Conservation (phyloP, 495 filamentous ascomycete genomes). For the Trichoderma gamsii region DNA sequence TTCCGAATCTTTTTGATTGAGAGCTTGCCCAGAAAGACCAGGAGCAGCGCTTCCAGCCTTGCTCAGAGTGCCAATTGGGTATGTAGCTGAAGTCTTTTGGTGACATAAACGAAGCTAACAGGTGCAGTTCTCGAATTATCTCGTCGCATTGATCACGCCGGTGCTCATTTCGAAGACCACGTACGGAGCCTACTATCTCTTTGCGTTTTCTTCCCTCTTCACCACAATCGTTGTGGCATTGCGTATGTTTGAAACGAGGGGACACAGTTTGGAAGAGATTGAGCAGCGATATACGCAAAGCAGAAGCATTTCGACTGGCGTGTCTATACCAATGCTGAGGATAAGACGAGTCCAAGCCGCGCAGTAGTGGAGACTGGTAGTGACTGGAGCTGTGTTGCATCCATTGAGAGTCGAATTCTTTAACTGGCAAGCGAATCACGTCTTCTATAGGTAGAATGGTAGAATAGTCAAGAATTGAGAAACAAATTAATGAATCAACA, state of each 20-base stretch:
- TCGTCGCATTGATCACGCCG: constrained; percentile 60
- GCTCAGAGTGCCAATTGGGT: constrained; percentile 49
- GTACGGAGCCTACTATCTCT: constrained; percentile 58
- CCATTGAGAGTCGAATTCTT: background rate
- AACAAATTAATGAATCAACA: background rate
- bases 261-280: constrained; percentile 52
- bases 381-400: background rate
- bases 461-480: background rate
- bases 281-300: constrained; percentile 25
- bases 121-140: constrained; percentile 43
- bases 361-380: background rate
- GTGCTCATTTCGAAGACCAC: constrained; percentile 50
- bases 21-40: constrained; percentile 50
- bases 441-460: background rate
- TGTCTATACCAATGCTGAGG: background rate
- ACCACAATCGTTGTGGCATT: constrained; percentile 47
- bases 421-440: background rate
- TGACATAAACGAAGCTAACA: background rate
- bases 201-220: constrained; percentile 42
- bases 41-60: constrained; percentile 46
- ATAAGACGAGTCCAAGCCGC: background rate
- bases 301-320: background rate
- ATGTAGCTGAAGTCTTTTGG: constrained; percentile 11
- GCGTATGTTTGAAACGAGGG: constrained; percentile 59
- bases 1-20: constrained; percentile 51